These are phyloP conservation scores for Rhodotorula sp. DNA, from an alignment of 1,284 basidiomycete genomes.

Conservation along the genomic window DNA sequence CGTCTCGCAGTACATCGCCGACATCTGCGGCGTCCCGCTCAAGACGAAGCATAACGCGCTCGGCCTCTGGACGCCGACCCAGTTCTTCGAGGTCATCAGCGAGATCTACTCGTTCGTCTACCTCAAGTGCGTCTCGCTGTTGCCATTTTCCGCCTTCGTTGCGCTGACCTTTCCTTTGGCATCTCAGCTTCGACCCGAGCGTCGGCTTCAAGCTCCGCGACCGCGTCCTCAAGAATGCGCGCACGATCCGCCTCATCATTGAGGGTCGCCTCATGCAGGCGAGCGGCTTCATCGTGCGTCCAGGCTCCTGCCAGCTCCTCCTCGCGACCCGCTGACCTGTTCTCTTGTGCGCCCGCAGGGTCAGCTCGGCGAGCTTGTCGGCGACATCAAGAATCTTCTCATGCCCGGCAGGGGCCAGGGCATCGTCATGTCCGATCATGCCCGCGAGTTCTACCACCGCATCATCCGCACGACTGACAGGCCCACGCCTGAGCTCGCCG, in stretches of 20 bases:
- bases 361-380: background rate
- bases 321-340: too few species aligned
- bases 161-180: conserved; percentile 40
- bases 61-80: conserved; percentile 62
- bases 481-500: conserved; percentile 25
- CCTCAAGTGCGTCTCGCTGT: conserved; percentile 35
- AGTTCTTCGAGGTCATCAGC: conserved; percentile 63
- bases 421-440: conserved; percentile 7
- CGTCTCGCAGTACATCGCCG: conserved; percentile 52
- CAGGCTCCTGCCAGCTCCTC: too few species aligned
- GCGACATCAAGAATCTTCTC: conserved; percentile 9
- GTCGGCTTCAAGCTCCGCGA: conserved; percentile 37
- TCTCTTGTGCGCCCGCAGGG: background rate
- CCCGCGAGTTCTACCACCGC: conserved; percentile 26
- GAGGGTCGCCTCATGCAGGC: conserved; percentile 21
- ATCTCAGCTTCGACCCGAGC: conserved; percentile 31
- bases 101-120: conserved; percentile 31
- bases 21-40: conserved; percentile 56
- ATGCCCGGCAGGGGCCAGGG: background rate
- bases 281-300: conserved; percentile 10
- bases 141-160: conserved; percentile 62
- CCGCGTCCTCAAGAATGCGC: conserved; percentile 15
- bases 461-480: conserved; percentile 12
- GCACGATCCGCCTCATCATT: conserved; percentile 24
- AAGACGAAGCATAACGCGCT: conserved; percentile 59